Percentiles rank a stretch among this genome's conserved stretches.
These are phyloP conservation scores for Russula olivacea DNA, from an alignment of 768 basidiomycete species.

Conservation along the genomic window DNA sequence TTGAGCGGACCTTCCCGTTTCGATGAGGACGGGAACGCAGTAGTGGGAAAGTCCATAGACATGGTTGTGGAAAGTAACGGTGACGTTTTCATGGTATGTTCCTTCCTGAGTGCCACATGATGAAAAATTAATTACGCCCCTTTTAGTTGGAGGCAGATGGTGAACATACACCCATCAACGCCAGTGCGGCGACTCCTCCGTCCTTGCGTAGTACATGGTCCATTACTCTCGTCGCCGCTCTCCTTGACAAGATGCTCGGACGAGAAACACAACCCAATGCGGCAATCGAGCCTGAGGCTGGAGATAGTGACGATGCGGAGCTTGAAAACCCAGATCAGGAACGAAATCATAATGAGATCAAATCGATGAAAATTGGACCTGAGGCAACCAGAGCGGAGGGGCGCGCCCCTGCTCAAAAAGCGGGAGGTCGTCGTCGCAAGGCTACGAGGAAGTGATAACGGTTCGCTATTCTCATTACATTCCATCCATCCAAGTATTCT, in stretches of 20 bases:
- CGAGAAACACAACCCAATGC: slow-evolving; percentile 15
- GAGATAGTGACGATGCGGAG: slow-evolving; percentile 40
- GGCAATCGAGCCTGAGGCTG: slow-evolving; percentile 25
- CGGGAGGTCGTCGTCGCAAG: slow-evolving; percentile 63
- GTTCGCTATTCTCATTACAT: background rate
- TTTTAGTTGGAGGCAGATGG: slow-evolving; percentile 57
- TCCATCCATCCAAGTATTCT: background rate
- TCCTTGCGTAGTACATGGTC: slow-evolving; percentile 67
- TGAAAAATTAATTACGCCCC: slow-evolving; percentile 8
- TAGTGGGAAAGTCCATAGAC: slow-evolving; percentile 54
- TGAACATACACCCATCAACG: slow-evolving; percentile 38
- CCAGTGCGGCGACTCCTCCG: slow-evolving; percentile 50
- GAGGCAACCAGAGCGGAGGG: too few relatives aligned
- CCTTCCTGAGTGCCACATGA: slow-evolving; percentile 5
- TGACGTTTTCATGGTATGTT: slow-evolving; percentile 68
- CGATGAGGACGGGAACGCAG: slow-evolving; percentile 52
- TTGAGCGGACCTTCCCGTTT: slow-evolving; percentile 46
- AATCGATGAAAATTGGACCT: slow-evolving; percentile 30
- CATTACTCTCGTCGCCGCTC: slow-evolving; percentile 39
- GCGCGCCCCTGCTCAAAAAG: slow-evolving; percentile 46
- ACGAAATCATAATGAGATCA: slow-evolving; percentile 29
- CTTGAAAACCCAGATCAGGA: slow-evolving; percentile 34
- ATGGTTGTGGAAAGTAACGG: slow-evolving; percentile 71
- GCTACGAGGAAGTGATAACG: slow-evolving; percentile 44
- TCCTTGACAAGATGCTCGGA: slow-evolving; percentile 27